Conservation (phyloP, 805 yeast species). For the Wickerhamiella kazuoi region DNA sequence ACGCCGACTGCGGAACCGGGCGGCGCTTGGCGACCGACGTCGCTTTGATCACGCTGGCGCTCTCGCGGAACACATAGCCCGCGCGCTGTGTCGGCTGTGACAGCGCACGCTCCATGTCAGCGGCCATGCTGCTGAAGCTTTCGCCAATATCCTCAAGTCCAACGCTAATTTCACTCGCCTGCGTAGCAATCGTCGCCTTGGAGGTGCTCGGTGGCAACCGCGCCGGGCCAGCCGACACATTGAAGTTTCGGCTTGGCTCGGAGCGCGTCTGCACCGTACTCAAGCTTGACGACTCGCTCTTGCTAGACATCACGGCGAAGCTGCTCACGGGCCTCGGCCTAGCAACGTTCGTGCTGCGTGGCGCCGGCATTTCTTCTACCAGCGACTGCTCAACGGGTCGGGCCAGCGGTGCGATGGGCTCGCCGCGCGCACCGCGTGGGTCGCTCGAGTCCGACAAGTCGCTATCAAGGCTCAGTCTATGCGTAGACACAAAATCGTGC, state of each 20-base stretch:
- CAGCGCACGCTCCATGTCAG: conserved; percentile 5
- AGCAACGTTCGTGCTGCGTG: too few relatives aligned
- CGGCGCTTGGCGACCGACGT: neutral
- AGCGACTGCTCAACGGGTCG: too few relatives aligned
- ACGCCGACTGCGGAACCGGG: neutral
- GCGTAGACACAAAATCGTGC: too few relatives aligned
- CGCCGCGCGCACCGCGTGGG: too few relatives aligned
- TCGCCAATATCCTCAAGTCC: conserved; percentile 6
- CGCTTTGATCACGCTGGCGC: conserved; percentile 3
- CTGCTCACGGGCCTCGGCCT: neutral
- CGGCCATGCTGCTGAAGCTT: conserved; percentile 2
- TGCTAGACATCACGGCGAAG: neutral
- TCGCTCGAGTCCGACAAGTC: neutral
- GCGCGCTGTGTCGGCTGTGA: neutral
- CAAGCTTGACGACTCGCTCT: neutral
- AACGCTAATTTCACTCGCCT: conserved; percentile 1
- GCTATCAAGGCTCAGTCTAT: too few relatives aligned
- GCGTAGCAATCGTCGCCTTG: neutral
- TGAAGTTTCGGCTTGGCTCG: neutral
- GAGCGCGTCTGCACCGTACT: neutral
- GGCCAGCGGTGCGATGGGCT: too few relatives aligned
- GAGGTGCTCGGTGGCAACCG: neutral
- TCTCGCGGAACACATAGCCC: conserved; percentile 6
- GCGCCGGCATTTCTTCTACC: too few relatives aligned
- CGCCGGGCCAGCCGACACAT: neutral